Evolutionary conservation across 2,329 filamentous ascomycete genomes (phyloP).

Genomic region (Ciborinia camelliae): DNA sequence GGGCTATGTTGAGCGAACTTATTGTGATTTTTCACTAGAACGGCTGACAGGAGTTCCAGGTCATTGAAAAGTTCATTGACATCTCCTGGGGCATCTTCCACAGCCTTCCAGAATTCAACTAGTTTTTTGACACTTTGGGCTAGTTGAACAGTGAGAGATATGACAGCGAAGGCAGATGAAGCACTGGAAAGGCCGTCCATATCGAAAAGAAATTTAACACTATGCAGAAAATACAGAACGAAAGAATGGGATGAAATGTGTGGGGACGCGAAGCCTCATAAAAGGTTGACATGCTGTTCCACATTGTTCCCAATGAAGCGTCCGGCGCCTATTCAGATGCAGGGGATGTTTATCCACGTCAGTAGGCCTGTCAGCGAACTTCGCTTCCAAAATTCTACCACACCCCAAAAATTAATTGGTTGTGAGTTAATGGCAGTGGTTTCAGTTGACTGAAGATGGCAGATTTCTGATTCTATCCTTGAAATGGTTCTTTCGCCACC

Average conservation of each 20-base stretch:
- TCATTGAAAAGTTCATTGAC: background rate
- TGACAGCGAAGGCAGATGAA: slow-evolving; percentile 9
- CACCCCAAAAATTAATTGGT: slow-evolving; percentile 6
- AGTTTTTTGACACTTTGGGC: background rate
- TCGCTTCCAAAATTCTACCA: background rate
- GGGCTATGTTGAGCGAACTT: background rate
- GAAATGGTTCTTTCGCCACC: background rate
- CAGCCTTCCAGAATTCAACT: background rate
- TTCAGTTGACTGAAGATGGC: slow-evolving; percentile 7
- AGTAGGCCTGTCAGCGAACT: background rate
- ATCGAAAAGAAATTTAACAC: background rate
- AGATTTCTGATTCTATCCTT: background rate
- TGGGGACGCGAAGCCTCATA: background rate
- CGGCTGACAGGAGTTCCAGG: slow-evolving; percentile 1
- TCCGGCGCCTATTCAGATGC: background rate
- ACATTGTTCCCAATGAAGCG: background rate
- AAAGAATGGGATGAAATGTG: background rate
- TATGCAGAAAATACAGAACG: background rate
- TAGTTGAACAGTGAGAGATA: background rate
- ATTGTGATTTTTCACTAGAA: background rate
- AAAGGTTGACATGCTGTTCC: background rate
- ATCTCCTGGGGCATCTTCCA: slow-evolving; percentile 9
- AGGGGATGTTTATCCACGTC: background rate
- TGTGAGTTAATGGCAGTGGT: background rate
- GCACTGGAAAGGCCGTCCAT: slow-evolving; percentile 15